Base-by-base conservation (phyloP, 257 asterid species). In the Nicotiana undulata region DNA sequence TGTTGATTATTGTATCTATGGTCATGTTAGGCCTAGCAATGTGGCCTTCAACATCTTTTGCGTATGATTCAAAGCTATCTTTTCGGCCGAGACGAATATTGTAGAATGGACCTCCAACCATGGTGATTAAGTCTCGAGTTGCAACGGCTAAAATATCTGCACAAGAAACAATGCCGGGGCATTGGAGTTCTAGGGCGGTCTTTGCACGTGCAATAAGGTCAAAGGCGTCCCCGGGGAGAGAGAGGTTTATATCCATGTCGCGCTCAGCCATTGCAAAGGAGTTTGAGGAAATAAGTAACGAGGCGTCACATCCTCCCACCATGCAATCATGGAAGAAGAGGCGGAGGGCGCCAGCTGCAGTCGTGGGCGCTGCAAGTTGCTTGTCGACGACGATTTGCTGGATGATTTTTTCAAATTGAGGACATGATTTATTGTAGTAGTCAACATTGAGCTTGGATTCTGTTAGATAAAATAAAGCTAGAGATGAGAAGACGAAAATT, bases 321-420 rank as follows among this genome's bases (percentile, higher is more conserved):
- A 93, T 68, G 86, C 99, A 95, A 79, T 95, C 97, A 77, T 95
- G 99, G 92, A 95, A 95, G 88, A 95, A 95, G 65, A 93, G 81
- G 82, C 98, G 97, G 84, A 95, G 93, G 83, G 90, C 81, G 52
- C 93, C 98, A 9, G 98, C 98, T 11, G 97, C 98, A 1, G 98
- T 90, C 64, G 95, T 86, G 67, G 98, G 98, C 59, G 85, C 56
- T 6, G 92, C 37, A 5, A 91, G 84, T 82, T 95, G 98, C 82
- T 95, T 95, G 63, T 90, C 93, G 15, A 84, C 84, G 66, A 86
- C 81, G n/a, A 86, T 83, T 59, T 89, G 82, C 63, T 89, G 95
- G 49, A 92, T 64, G 83, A 91, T 89, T 7, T 83, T 60, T 34
- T 61, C 34, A 86, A 95, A 91, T 44, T 81, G 82, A 49, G 98